Evolutionary conservation across 164 flowering plant genomes (phyloP), one percentile per base, ranked within the genome.

Genomic region (Chloranthus sessilifolius): DNA sequence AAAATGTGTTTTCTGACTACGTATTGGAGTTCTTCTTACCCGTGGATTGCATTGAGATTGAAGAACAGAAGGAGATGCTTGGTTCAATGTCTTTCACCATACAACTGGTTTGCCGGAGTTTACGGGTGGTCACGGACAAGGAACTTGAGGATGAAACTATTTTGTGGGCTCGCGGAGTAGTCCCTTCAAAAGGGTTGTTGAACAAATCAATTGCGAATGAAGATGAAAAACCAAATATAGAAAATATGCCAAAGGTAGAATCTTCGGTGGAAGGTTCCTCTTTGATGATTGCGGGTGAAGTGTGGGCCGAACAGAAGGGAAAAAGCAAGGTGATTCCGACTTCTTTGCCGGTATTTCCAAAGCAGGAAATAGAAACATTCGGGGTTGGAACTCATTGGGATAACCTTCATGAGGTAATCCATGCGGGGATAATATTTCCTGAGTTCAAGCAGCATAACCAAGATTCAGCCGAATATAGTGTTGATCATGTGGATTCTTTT

Each of bases 1-100:
- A 65, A 39, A 67, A 76, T 33, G 75, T 70, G 55, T 27, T 44
- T n/a, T 29, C 67, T 28, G 92, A 84, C 51, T 84, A 74, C 67
- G 83, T 79, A 7, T 58, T 78, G 43, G 83, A 78, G 63, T 69
- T 72, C 53, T 72, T 74, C 73, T 53, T 72, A 42, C 77, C 83
- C 7, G 48, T 59, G 2, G 53, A 62, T 29, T 66, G 70, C 50
- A 43, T 11, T 38, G 64, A 71, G 34, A 26, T 14, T 19, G 70
- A 62, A 19, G 58, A 64, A 36, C 80, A 75, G 45, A 60, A 47
- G 58, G 33, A 9, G 58, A 67, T 79, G 60, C 64, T 75, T 12
- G 56, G 59, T 56, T 65, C 82, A 8, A 54, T 90, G 67, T 76
- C 74, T 26, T 43, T 56, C 7, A 55, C 64, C n/a, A 42, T 80